Evolutionary conservation across 495 filamentous ascomycete species (phyloP).

Genomic region (Penicillium angulare): DNA sequence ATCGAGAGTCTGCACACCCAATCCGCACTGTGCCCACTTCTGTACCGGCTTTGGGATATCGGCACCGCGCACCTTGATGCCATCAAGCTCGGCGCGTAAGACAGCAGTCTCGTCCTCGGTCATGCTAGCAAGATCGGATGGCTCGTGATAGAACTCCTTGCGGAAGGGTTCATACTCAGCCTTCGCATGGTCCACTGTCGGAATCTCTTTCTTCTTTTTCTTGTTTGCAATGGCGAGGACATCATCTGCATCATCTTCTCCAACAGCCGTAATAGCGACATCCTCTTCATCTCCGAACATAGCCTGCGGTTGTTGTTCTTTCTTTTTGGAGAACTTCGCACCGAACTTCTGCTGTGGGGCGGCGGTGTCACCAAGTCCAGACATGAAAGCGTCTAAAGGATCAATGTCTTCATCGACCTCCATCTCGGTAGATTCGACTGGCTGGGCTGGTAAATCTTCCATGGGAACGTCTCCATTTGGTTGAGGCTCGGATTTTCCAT

Average conservation of each 20-base stretch:
- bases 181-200: constrained; percentile 79
- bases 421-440: constrained; percentile 25
- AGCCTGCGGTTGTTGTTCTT: constrained; percentile 64
- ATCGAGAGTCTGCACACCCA: constrained; percentile 83
- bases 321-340: constrained; percentile 45
- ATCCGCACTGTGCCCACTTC: constrained; percentile 95
- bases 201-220: constrained; percentile 96
- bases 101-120: constrained; percentile 80
- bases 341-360: constrained; percentile 39
- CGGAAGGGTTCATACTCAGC: constrained; percentile 81
- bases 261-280: constrained; percentile 67
- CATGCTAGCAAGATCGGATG: constrained; percentile 78
- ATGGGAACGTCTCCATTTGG: constrained; percentile 35
- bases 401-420: constrained; percentile 65
- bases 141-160: constrained; percentile 93
- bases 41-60: constrained; percentile 89
- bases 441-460: constrained; percentile 47
- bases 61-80: constrained; percentile 85
- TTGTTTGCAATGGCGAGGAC: constrained; percentile 86
- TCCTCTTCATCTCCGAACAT: constrained; percentile 85
- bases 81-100: constrained; percentile 83
- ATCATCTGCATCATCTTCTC: constrained; percentile 71
- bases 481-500: constrained; percentile 10
- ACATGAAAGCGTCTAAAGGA: constrained; percentile 96
- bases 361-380: constrained; percentile 60